Evolutionary conservation across 2,329 filamentous ascomycete species (phyloP).

Genomic region (Colletotrichum sp.): DNA sequence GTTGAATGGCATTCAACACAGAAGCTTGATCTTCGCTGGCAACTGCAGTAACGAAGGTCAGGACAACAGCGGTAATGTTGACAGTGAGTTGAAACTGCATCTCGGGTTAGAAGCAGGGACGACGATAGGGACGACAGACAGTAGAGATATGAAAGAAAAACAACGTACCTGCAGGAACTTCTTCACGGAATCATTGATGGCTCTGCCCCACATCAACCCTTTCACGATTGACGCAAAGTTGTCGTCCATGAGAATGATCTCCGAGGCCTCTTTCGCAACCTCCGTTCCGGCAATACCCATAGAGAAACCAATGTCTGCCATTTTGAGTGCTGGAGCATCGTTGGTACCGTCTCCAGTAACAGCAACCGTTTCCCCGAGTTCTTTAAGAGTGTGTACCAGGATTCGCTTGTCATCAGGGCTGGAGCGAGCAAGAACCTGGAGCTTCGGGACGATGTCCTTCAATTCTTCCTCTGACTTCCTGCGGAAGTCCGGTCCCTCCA

Average conservation of each 20-base stretch:
- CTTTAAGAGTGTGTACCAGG: conserved; percentile 67
- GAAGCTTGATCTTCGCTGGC: conserved; percentile 53
- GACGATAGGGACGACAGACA: neutral
- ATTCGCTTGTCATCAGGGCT: conserved; percentile 73
- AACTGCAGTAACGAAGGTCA: conserved; percentile 69
- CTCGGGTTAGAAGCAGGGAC: conserved; percentile 28
- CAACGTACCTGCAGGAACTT: conserved; percentile 63
- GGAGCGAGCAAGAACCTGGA: conserved; percentile 72
- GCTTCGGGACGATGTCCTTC: conserved; percentile 60
- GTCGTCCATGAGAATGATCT: conserved; percentile 67
- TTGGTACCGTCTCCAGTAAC: conserved; percentile 73
- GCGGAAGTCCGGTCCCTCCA: conserved; percentile 61
- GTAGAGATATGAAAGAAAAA: neutral
- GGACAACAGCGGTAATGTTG: conserved; percentile 61
- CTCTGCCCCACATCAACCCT: conserved; percentile 65
- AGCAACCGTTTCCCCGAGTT: conserved; percentile 69
- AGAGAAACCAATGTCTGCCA: conserved; percentile 70
- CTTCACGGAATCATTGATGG: conserved; percentile 67
- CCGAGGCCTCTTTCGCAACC: conserved; percentile 66
- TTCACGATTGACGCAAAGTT: conserved; percentile 69
- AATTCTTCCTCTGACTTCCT: conserved; percentile 53
- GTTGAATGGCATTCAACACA: conserved; percentile 63
- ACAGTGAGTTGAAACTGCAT: conserved; percentile 62
- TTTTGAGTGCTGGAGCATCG: conserved; percentile 69
- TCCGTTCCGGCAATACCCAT: conserved; percentile 73